phyloP scores from a whole-genome alignment of 768 basidiomycete species.

The Clathrus columnatus region DNA sequence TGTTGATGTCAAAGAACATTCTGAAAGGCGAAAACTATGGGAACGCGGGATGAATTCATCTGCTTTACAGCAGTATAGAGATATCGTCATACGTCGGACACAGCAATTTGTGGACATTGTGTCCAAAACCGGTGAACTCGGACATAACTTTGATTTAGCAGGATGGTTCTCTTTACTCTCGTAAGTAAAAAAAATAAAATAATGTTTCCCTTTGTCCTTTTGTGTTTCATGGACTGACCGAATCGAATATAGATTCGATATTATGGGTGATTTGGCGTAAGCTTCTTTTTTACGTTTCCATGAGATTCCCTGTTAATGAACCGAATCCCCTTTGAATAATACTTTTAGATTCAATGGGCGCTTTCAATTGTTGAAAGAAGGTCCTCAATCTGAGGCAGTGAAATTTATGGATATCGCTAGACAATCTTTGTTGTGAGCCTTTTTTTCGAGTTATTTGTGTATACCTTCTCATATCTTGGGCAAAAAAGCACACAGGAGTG shows the following conservation, averaged over 20 bases:
- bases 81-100: slow-evolving; percentile 28
- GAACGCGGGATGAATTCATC: slow-evolving; percentile 37
- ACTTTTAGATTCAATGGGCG: slow-evolving; percentile 34
- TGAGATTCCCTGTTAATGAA: too few relatives aligned
- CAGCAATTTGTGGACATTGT: slow-evolving; percentile 32
- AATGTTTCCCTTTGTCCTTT: neutral
- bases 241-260: slow-evolving; percentile 24
- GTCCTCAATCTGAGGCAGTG: slow-evolving; percentile 27
- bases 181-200: too few relatives aligned
- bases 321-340: too few relatives aligned
- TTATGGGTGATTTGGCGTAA: slow-evolving; percentile 34
- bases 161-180: slow-evolving; percentile 1
- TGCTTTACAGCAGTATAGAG: slow-evolving; percentile 40
- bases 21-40: slow-evolving; percentile 39
- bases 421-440: slow-evolving; percentile 15
- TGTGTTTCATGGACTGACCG: neutral
- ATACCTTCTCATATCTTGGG: slow-evolving; percentile 27
- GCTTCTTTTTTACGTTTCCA: neutral
- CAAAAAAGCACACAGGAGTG: slow-evolving; percentile 18
- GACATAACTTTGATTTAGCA: neutral
- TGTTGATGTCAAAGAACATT: slow-evolving; percentile 33
- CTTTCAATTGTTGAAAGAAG: slow-evolving; percentile 28
- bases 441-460: neutral
- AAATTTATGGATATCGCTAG: slow-evolving; percentile 37
- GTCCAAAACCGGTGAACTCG: slow-evolving; percentile 6